Evolutionary conservation across 2,329 filamentous ascomycete species (phyloP).

Genomic region (Pseudogymnoascus sp.): DNA sequence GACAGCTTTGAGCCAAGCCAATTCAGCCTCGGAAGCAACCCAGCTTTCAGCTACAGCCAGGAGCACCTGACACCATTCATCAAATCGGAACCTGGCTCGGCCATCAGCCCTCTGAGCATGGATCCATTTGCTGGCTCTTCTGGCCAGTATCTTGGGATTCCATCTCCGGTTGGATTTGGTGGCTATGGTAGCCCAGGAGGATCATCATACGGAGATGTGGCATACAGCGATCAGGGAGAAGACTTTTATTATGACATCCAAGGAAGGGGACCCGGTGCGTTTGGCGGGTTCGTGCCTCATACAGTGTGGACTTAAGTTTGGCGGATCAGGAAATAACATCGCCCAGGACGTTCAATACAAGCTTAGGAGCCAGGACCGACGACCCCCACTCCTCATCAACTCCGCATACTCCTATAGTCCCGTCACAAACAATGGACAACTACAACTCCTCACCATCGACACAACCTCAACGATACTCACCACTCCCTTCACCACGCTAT

Average conservation of each 20-base stretch:
- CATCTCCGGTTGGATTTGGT: conserved; percentile 49
- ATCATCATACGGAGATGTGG: conserved; percentile 51
- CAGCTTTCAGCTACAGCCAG: conserved; percentile 57
- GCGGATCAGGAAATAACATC: conserved; percentile 21
- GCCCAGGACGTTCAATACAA: conserved; percentile 1
- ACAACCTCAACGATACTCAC: conserved; percentile 18
- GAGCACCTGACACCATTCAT: conserved; percentile 53
- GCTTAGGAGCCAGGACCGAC: not conserved
- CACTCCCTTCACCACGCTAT: conserved; percentile 13
- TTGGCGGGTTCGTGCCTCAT: conserved; percentile 32
- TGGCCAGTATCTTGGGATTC: conserved; percentile 55
- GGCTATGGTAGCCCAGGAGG: conserved; percentile 54
- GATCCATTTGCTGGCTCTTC: conserved; percentile 46
- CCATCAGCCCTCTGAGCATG: conserved; percentile 48
- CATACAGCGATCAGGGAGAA: conserved; percentile 53
- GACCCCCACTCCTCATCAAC: not conserved
- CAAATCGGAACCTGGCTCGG: conserved; percentile 39
- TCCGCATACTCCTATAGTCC: not conserved
- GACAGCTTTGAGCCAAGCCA: conserved; percentile 37
- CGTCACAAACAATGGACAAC: not conserved
- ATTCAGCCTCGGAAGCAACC: conserved; percentile 48
- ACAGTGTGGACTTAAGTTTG: conserved; percentile 29
- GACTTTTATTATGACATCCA: conserved; percentile 25
- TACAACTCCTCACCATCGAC: conserved; percentile 15
- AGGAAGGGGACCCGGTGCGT: conserved; percentile 26